phyloP scores from a whole-genome alignment of 352 stramenopile genomes.

The Globisporangium iwayamae region DNA sequence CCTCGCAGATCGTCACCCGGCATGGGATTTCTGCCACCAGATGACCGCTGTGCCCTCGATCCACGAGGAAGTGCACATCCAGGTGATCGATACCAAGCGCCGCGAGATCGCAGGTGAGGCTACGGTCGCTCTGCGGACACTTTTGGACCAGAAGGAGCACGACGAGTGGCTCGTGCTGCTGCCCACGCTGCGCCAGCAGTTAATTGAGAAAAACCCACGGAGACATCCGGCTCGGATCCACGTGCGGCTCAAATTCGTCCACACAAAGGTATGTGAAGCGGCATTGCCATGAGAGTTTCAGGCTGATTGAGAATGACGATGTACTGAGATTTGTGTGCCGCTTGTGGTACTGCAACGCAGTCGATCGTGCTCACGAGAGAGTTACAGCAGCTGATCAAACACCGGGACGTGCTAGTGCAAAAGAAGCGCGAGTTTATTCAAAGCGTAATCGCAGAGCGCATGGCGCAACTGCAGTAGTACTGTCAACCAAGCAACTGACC shows the following conservation, averaged over 20 bases:
- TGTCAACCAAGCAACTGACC: not conserved
- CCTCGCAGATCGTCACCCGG: conserved; percentile 40
- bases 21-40: conserved; percentile 34
- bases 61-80: conserved; percentile 37
- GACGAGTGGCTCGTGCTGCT: conserved; percentile 51
- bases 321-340: not conserved
- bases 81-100: conserved; percentile 50
- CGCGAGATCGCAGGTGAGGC: conserved; percentile 49
- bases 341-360: conserved; percentile 17
- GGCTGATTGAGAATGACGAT: not conserved
- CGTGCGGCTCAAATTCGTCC: conserved; percentile 34
- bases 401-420: conserved; percentile 30
- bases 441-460: conserved; percentile 18
- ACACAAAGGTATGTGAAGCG: conserved; percentile 43
- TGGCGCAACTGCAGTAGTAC: conserved; percentile 8
- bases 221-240: conserved; percentile 34
- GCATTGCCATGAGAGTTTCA: too few relatives aligned
- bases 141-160: conserved; percentile 62
- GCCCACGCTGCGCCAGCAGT: conserved; percentile 57
- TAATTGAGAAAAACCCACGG: conserved; percentile 40
- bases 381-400: conserved; percentile 39
- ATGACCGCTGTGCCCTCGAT: conserved; percentile 35
- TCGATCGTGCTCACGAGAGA: conserved; percentile 52
- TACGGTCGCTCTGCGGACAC: conserved; percentile 35
- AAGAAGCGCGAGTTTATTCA: conserved; percentile 43